Percentiles rank a stretch among this genome's conserved stretches.
Conservation (phyloP, 768 basidiomycete species). For the Russula ochroleuca region DNA sequence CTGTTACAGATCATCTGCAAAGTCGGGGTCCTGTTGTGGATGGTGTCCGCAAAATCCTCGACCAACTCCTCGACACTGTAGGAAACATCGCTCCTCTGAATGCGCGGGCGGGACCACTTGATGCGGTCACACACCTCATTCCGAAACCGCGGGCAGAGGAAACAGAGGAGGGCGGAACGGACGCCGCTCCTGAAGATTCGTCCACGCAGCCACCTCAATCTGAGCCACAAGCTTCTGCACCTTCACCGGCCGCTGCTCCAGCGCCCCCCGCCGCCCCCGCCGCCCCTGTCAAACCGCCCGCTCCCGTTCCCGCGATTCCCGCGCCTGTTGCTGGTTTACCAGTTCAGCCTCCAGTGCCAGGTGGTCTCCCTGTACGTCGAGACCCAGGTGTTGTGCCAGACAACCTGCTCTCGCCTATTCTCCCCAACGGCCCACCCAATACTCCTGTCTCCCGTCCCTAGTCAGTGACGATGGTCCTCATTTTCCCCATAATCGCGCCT, state of each 20-base stretch:
- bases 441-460: background rate
- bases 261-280: background rate
- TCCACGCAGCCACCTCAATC: background rate
- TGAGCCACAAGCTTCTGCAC: background rate
- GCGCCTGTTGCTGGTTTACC: background rate
- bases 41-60: background rate
- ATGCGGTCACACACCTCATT: background rate
- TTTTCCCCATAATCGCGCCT: background rate
- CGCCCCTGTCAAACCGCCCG: background rate
- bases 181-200: background rate
- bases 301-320: background rate
- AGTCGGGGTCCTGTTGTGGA: background rate
- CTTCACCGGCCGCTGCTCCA: background rate
- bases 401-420: background rate
- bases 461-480: background rate
- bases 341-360: background rate
- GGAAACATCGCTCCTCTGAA: background rate
- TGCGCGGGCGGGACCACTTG: background rate
- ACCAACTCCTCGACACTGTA: too few relatives aligned
- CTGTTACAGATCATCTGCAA: background rate
- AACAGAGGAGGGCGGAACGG: background rate
- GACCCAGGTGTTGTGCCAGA: background rate
- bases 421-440: background rate
- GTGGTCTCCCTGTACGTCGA: background rate
- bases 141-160: background rate